A percentile compares a stretch with the other conserved stretches of the same genome.
phyloP scores from a whole-genome alignment of 108 stramenopile species.

The Skeletonema costatum region DNA sequence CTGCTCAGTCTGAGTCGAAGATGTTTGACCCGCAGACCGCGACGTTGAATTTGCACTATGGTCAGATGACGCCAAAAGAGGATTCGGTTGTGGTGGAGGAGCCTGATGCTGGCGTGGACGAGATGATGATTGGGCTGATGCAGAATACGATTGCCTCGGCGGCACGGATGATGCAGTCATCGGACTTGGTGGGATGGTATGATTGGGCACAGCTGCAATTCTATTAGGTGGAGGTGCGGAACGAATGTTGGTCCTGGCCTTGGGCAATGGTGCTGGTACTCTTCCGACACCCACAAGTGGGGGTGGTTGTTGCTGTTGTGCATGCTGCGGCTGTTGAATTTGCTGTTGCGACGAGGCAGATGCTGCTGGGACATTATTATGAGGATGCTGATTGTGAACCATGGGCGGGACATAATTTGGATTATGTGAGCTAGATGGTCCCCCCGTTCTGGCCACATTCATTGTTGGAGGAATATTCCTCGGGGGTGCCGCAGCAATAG shows the following conservation, averaged over 20 bases:
- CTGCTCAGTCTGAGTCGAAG: neutral
- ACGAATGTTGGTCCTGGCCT: neutral
- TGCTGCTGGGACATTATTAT: neutral
- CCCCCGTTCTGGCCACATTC: conserved; percentile 9
- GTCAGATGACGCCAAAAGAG: neutral
- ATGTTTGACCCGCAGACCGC: neutral
- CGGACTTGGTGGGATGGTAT: neutral
- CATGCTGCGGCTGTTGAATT: neutral
- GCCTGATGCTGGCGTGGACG: conserved; percentile 18
- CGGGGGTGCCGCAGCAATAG: neutral
- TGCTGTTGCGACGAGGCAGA: conserved; percentile 8
- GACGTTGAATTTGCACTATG: conserved; percentile 14
- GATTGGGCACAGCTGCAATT: conserved; percentile 9
- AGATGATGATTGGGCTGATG: conserved; percentile 1
- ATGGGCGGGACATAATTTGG: conserved; percentile 19
- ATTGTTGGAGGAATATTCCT: neutral
- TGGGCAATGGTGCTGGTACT: neutral
- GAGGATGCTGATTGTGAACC: conserved; percentile 17
- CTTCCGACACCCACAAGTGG: conserved; percentile 7
- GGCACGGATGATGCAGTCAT: neutral
- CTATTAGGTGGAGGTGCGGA: conserved; percentile 16
- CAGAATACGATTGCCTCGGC: neutral
- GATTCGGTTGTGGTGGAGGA: neutral
- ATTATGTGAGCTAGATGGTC: conserved; percentile 7
- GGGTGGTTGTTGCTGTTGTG: conserved; percentile 5